Conservation (phyloP, 2,329 filamentous ascomycete species). For the Xylariaceae sp. region DNA sequence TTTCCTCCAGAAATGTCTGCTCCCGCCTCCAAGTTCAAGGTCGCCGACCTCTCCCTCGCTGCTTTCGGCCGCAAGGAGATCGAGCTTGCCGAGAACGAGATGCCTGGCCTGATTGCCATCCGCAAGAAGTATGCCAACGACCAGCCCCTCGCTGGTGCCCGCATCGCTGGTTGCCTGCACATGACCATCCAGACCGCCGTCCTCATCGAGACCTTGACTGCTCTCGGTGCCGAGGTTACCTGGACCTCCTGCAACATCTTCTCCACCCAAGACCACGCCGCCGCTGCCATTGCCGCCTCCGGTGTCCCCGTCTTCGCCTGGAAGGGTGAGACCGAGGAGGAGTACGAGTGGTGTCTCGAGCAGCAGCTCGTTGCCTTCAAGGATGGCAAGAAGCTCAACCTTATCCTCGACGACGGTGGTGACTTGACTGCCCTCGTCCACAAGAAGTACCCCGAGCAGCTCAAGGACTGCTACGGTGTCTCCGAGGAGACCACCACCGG, state of each 20-base stretch:
- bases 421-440: slow-evolving; percentile 95
- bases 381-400: slow-evolving; percentile 92
- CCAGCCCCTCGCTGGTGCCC: slow-evolving; percentile 90
- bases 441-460: slow-evolving; percentile 97
- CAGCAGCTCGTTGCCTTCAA: slow-evolving; percentile 98
- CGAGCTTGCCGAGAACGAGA: slow-evolving; percentile 92
- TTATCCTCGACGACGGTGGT: slow-evolving; percentile 98
- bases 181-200: slow-evolving; percentile 99
- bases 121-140: slow-evolving; percentile 86
- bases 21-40: slow-evolving; percentile 93
- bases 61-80: slow-evolving; percentile 99
- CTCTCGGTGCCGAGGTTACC: slow-evolving; percentile 96
- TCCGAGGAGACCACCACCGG: slow-evolving; percentile 99
- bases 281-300: slow-evolving; percentile 90
- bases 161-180: slow-evolving; percentile 97
- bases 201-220: slow-evolving; percentile 94
- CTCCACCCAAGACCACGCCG: slow-evolving; percentile 97
- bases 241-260: slow-evolving; percentile 99
- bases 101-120: slow-evolving; percentile 97
- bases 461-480: slow-evolving; percentile 96
- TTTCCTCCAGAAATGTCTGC: slow-evolving; percentile 56
- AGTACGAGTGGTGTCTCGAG: slow-evolving; percentile 99
- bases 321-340: slow-evolving; percentile 96
- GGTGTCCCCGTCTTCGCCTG: slow-evolving; percentile 83
- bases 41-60: slow-evolving; percentile 95